Evolutionary conservation across 2,329 filamentous ascomycete genomes (phyloP).

Genomic region (Colletotrichum euphorbiae): DNA sequence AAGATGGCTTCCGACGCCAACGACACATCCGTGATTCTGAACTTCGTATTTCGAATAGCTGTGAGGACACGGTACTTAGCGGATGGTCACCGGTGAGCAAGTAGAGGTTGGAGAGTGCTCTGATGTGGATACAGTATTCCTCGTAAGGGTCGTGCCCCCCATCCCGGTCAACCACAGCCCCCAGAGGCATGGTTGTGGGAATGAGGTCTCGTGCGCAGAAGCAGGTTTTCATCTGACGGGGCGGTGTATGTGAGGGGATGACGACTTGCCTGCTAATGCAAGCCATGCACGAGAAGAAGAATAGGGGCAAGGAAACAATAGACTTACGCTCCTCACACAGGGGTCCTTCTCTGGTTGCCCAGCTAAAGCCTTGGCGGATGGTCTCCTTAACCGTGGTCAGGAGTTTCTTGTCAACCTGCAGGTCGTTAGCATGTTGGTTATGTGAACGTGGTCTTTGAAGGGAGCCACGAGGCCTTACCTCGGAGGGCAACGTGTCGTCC

Average conservation of each 20-base stretch:
- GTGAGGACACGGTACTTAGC: slow-evolving; percentile 45
- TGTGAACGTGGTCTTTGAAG: neutral
- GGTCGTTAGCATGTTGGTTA: slow-evolving; percentile 32
- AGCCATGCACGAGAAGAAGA: no score
- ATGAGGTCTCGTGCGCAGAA: slow-evolving; percentile 32
- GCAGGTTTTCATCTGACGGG: slow-evolving; percentile 27
- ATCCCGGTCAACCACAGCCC: slow-evolving; percentile 34
- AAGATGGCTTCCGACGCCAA: slow-evolving; percentile 93
- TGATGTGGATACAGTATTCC: slow-evolving; percentile 29
- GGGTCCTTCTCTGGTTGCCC: slow-evolving; percentile 94
- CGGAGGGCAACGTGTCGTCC: slow-evolving; percentile 93
- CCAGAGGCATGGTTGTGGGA: slow-evolving; percentile 22
- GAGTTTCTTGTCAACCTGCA: slow-evolving; percentile 87
- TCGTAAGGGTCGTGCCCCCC: slow-evolving; percentile 29
- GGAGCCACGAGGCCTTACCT: slow-evolving; percentile 62
- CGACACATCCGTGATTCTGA: slow-evolving; percentile 91
- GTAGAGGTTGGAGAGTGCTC: slow-evolving; percentile 21
- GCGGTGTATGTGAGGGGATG: slow-evolving; percentile 12
- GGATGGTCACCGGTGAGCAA: slow-evolving; percentile 33
- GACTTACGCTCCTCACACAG: slow-evolving; percentile 95
- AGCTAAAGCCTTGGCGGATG: slow-evolving; percentile 95
- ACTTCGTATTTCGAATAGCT: slow-evolving; percentile 98
- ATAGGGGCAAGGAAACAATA: slow-evolving; percentile 34
- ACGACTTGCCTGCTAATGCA: slow-evolving; percentile 33
- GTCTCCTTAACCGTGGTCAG: slow-evolving; percentile 90